phyloP scores from a whole-genome alignment of 2,329 filamentous ascomycete genomes.

The Diaporthe longicolla region DNA sequence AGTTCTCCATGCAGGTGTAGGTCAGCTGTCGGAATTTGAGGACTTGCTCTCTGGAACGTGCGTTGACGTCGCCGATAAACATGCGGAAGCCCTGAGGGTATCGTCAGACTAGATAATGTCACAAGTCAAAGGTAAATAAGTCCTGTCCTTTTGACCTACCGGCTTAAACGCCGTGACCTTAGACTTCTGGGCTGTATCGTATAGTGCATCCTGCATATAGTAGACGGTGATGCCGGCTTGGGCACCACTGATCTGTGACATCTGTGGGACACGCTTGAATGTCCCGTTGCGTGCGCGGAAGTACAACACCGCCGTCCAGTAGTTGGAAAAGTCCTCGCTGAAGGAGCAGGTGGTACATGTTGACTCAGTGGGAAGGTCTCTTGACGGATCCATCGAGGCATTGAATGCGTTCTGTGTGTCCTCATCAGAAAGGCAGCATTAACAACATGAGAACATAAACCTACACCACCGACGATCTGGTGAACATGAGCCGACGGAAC shows the following conservation, averaged over 20 bases:
- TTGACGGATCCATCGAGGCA: constrained; percentile 52
- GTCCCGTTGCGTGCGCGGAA: constrained; percentile 39
- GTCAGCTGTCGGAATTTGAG: constrained; percentile 53
- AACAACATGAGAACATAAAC: neutral
- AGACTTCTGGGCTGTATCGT: constrained; percentile 27
- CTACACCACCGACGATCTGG: constrained; percentile 64
- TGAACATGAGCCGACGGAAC: constrained; percentile 68
- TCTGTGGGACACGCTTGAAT: constrained; percentile 40
- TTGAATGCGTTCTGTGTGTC: constrained; percentile 54
- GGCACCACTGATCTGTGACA: constrained; percentile 61
- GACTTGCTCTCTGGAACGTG: constrained; percentile 48
- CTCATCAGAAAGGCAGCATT: neutral
- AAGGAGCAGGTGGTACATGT: constrained; percentile 48
- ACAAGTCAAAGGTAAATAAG: neutral
- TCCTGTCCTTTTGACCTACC: constrained; percentile 30
- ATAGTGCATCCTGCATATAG: constrained; percentile 47
- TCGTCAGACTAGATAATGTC: neutral
- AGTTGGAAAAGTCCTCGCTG: constrained; percentile 39
- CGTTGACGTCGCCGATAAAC: constrained; percentile 56
- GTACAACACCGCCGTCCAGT: constrained; percentile 38
- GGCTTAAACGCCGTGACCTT: constrained; percentile 57
- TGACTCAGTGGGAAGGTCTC: constrained; percentile 48
- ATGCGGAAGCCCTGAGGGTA: constrained; percentile 56
- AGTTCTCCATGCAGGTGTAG: constrained; percentile 54
- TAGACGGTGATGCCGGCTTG: constrained; percentile 57